These are phyloP conservation scores for Terfezia claveryi DNA, from an alignment of 495 filamentous ascomycete genomes.

Conservation along the genomic window DNA sequence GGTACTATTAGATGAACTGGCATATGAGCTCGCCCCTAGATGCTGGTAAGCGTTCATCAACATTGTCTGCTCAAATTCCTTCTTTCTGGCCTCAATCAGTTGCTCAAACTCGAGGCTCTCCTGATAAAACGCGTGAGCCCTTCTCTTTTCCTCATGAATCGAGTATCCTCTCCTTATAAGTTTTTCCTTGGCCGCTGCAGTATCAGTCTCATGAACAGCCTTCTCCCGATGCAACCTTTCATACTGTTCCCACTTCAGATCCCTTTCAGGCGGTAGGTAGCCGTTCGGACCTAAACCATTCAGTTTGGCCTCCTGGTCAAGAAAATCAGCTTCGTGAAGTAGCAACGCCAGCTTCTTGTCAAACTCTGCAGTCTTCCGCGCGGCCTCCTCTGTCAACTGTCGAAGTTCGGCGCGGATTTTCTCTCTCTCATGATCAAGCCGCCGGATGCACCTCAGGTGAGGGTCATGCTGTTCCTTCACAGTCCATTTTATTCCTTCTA, in stretches of 20 bases:
- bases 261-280: neutral
- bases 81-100: constrained; percentile 1
- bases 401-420: neutral
- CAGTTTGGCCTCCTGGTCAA: neutral
- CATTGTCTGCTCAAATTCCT: neutral
- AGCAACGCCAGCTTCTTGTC: neutral
- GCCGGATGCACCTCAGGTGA: neutral
- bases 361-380: neutral
- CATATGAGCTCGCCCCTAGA: no score
- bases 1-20: no score
- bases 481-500: neutral
- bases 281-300: neutral
- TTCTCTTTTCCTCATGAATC: neutral
- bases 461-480: neutral
- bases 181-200: neutral
- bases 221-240: neutral
- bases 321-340: neutral
- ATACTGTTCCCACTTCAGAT: neutral
- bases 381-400: neutral
- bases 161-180: neutral
- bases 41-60: no score
- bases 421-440: neutral
- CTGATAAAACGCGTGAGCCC: neutral
- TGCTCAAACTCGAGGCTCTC: no score
- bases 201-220: constrained; percentile 3